Evolutionary conservation across 139 green algal genomes (phyloP).

Genomic region (Micromonas commoda): DNA sequence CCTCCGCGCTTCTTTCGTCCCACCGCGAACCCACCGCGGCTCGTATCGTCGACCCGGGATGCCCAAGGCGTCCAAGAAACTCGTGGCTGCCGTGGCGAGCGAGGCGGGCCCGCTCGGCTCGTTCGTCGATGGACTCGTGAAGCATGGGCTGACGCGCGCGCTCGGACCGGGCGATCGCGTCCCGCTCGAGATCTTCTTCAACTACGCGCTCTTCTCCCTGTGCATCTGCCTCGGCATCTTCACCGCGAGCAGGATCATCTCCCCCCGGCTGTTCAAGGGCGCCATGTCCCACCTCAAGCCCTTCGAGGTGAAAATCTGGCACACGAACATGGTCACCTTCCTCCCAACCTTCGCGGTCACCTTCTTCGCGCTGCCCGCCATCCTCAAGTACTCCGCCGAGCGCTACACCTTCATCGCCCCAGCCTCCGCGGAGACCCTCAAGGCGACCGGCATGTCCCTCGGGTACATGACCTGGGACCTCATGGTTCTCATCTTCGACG

Average conservation of each 20-base stretch:
- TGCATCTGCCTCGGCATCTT: background rate
- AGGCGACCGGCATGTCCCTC: background rate
- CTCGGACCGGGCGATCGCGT: background rate
- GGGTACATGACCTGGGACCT: constrained; percentile 27
- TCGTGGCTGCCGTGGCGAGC: no score
- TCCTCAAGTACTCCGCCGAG: background rate
- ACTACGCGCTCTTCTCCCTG: background rate
- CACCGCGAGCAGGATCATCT: background rate
- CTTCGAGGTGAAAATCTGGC: background rate
- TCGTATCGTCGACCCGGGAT: no score
- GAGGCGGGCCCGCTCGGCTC: background rate
- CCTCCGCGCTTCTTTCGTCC: no score
- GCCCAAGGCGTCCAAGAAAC: background rate
- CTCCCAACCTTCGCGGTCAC: constrained; percentile 8
- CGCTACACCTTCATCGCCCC: background rate
- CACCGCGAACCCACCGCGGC: no score
- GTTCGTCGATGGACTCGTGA: background rate
- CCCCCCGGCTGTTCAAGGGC: background rate
- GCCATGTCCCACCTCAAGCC: background rate
- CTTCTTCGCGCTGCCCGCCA: background rate
- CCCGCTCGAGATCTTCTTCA: background rate
- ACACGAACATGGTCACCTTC: constrained; percentile 18
- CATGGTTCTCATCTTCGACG: background rate
- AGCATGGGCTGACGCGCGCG: background rate
- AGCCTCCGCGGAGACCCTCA: background rate